phyloP scores from a whole-genome alignment of 257 asterid species.

The Fraxinus cuspidata region DNA sequence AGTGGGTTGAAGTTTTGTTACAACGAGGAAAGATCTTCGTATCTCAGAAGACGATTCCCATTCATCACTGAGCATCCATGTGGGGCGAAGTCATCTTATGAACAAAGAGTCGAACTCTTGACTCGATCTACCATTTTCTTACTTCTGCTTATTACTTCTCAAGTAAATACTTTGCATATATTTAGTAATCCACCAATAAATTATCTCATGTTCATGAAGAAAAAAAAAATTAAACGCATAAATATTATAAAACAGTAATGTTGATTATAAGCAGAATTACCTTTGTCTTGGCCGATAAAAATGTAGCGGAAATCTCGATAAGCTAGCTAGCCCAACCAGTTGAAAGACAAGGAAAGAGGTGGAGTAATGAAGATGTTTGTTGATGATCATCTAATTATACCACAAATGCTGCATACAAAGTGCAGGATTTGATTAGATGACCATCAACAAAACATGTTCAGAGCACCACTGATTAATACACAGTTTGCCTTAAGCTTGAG shows the following conservation, averaged over 20 bases:
- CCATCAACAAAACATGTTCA: not conserved
- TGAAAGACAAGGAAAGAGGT: not conserved
- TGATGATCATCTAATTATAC: slow-evolving; percentile 1
- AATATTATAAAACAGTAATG: not conserved
- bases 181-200: too few species aligned
- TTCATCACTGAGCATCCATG: too few species aligned
- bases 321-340: not conserved
- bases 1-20: too few species aligned
- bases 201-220: too few species aligned
- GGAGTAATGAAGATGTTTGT: slow-evolving; percentile 7
- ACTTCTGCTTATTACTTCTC: too few species aligned
- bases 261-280: not conserved
- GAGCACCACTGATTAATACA: not conserved
- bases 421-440: not conserved
- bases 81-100: too few species aligned
- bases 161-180: too few species aligned
- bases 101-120: too few species aligned
- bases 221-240: too few species aligned
- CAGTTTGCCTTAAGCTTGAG: not conserved
- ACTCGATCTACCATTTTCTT: too few species aligned
- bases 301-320: not conserved
- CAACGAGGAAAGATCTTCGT: too few species aligned
- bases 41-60: too few species aligned
- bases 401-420: not conserved
- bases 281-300: not conserved